A percentile compares a stretch with the other conserved stretches of the same genome.
Evolutionary conservation across 2,329 filamentous ascomycete genomes (phyloP).

Genomic region (Colletotrichum gloeosporioides): DNA sequence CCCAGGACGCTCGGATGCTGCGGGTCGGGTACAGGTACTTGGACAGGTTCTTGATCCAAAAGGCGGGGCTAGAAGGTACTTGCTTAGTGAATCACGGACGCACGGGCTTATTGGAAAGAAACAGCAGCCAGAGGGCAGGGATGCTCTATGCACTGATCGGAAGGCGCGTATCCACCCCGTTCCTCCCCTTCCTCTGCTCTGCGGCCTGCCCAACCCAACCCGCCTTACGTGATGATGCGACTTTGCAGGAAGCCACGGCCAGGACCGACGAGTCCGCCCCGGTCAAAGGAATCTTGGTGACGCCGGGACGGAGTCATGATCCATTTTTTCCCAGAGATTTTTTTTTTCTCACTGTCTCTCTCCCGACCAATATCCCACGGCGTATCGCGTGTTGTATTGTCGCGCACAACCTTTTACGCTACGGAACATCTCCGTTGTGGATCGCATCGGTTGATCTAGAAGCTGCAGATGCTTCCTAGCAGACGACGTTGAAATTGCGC

Average conservation of each 20-base stretch:
- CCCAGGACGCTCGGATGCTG: slow-evolving; percentile 11
- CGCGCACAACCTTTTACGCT: background rate
- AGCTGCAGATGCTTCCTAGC: background rate
- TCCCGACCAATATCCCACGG: background rate
- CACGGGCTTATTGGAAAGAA: background rate
- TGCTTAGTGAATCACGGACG: background rate
- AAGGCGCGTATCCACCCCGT: background rate
- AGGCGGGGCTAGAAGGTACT: background rate
- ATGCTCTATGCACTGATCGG: background rate
- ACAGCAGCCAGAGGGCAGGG: background rate
- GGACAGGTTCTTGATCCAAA: background rate
- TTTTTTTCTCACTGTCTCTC: background rate
- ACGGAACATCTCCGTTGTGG: slow-evolving; percentile 21
- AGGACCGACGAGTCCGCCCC: background rate
- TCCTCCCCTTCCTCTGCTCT: background rate
- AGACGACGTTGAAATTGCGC: background rate
- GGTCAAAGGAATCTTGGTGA: background rate
- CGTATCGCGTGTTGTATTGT: background rate
- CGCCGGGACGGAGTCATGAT: background rate
- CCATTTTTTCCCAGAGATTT: slow-evolving; percentile 4
- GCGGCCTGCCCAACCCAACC: background rate
- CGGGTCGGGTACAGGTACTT: slow-evolving; percentile 18
- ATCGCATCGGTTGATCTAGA: slow-evolving; percentile 5
- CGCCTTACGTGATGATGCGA: slow-evolving; percentile 21
- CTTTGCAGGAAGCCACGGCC: background rate